phyloP scores from a whole-genome alignment of 352 stramenopile species.

The Pythium aphanidermatum region DNA sequence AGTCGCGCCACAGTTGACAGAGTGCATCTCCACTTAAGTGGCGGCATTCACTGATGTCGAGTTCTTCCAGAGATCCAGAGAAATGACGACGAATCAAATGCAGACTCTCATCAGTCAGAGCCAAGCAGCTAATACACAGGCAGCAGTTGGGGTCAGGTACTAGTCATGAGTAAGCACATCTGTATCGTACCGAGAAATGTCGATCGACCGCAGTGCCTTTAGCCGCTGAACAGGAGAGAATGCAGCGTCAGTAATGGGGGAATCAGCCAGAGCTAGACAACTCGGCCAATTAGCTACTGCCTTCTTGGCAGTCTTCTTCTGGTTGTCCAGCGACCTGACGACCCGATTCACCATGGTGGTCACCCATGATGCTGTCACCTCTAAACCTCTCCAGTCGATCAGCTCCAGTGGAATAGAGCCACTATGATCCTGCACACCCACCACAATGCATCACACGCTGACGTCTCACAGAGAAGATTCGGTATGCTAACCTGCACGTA shows the following conservation, averaged over 20 bases:
- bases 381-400: conserved; percentile 13
- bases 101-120: conserved; percentile 51
- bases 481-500: too few relatives aligned
- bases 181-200: conserved; percentile 26
- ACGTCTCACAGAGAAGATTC: too few relatives aligned
- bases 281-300: background rate
- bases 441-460: background rate
- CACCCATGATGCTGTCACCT: conserved; percentile 10
- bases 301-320: background rate
- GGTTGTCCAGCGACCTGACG: background rate
- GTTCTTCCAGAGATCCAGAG: conserved; percentile 29
- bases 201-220: conserved; percentile 14
- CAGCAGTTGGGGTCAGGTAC: too few relatives aligned
- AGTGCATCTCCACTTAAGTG: conserved; percentile 50
- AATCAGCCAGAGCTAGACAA: conserved; percentile 9
- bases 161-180: too few relatives aligned
- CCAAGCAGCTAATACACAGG: conserved; percentile 27
- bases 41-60: conserved; percentile 53
- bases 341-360: conserved; percentile 6
- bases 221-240: conserved; percentile 18
- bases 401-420: background rate
- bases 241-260: conserved; percentile 14
- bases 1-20: conserved; percentile 51
- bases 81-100: conserved; percentile 37
- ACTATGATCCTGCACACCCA: conserved; percentile 3